A percentile compares a stretch with the other conserved stretches of the same genome.
phyloP scores from a whole-genome alignment of 768 basidiomycete species.

The Inosperma sp. region DNA sequence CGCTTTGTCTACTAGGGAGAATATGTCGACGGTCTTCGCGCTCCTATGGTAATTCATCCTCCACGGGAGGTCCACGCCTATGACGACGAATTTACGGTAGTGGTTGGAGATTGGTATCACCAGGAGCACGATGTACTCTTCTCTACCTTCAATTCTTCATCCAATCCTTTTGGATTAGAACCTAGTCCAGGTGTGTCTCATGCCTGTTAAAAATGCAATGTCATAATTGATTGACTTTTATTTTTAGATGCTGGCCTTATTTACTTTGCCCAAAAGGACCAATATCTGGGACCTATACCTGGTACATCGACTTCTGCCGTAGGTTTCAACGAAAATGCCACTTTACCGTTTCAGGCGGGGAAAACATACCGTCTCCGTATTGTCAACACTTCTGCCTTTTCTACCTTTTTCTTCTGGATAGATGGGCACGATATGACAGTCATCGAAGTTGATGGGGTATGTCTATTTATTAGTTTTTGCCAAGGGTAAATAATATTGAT shows the following conservation, averaged over 20 bases:
- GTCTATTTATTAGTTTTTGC: constrained; percentile 20
- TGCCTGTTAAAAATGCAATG: not conserved
- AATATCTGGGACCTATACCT: constrained; percentile 62
- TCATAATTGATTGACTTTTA: too few relatives aligned
- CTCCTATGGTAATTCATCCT: constrained; percentile 76
- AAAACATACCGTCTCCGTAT: constrained; percentile 90
- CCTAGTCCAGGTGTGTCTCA: constrained; percentile 68
- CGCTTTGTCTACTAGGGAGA: constrained; percentile 51
- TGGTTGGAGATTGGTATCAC: constrained; percentile 93
- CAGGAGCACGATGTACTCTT: constrained; percentile 59
- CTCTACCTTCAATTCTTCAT: constrained; percentile 58
- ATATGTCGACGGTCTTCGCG: constrained; percentile 90
- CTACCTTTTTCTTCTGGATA: constrained; percentile 81
- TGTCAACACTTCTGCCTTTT: constrained; percentile 72
- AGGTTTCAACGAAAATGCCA: constrained; percentile 84
- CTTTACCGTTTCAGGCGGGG: constrained; percentile 76
- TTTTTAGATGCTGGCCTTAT: constrained; percentile 70
- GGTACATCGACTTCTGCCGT: constrained; percentile 50
- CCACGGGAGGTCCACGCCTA: constrained; percentile 64
- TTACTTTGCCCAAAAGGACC: constrained; percentile 73
- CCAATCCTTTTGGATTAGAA: constrained; percentile 82
- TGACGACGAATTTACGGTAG: constrained; percentile 85
- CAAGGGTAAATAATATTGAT: constrained; percentile 1
- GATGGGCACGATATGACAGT: constrained; percentile 82
- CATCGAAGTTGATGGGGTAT: constrained; percentile 78